A percentile compares a stretch with the other conserved stretches of the same genome.
Evolutionary conservation across 2,329 filamentous ascomycete species (phyloP).

Genomic region (Scytalidium sp.): DNA sequence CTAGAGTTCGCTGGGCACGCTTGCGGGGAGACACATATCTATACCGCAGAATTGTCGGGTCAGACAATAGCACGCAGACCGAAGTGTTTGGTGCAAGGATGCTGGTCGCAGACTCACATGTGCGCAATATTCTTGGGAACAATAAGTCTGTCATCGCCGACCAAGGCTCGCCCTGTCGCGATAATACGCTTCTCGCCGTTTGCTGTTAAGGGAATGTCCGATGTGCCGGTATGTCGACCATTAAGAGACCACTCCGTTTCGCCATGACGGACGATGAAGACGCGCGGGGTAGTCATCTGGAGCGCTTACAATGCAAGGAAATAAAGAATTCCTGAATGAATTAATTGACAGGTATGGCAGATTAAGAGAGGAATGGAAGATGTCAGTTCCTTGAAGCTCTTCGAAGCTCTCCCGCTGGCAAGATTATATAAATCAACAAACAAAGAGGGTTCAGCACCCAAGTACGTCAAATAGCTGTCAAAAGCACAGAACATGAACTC

Average conservation of each 20-base stretch:
- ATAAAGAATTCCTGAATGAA: too few species aligned
- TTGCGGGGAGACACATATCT: conserved; percentile 84
- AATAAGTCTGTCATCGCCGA: conserved; percentile 81
- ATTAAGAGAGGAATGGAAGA: background rate
- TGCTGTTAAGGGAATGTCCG: conserved; percentile 81
- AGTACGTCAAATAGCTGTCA: background rate
- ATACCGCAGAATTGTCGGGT: too few species aligned
- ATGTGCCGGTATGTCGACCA: conserved; percentile 77
- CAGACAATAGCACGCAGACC: too few species aligned
- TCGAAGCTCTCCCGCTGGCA: background rate
- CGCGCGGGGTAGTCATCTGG: conserved; percentile 55
- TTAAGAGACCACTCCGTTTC: conserved; percentile 94
- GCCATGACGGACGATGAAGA: conserved; percentile 84
- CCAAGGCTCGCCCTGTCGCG: conserved; percentile 77
- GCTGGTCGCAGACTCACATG: too few species aligned
- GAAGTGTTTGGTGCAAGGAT: too few species aligned
- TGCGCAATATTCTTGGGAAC: conserved; percentile 78
- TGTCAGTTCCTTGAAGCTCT: background rate
- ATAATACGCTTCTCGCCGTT: conserved; percentile 75
- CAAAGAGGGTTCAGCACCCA: background rate
- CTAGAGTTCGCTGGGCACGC: conserved; percentile 85
- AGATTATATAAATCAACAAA: background rate
- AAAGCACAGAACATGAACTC: background rate
- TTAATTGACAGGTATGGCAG: background rate
- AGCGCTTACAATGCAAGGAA: too few species aligned